Evolutionary conservation across 352 stramenopile species (phyloP), one percentile per base, ranked within the genome.

Genomic region (Phytophthora macrochlamydospora): DNA sequence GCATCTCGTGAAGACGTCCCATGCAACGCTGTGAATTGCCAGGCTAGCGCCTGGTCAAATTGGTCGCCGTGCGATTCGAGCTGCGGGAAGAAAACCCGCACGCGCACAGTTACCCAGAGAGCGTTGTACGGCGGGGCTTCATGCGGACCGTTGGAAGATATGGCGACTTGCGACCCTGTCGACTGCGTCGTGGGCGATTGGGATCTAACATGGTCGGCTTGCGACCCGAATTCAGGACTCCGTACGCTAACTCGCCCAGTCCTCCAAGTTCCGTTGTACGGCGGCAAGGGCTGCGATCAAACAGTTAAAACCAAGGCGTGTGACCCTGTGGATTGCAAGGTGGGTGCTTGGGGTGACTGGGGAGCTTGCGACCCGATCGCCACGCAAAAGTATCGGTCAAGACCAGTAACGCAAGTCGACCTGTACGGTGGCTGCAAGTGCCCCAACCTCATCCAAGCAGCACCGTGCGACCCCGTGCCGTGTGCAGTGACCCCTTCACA

Each of bases 391-490:
- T 71, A 73, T 0, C 73, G 77, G 5, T 69, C 61, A 0, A 74
- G 81, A 4, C 51, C 5, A 2, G 73, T 92, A 38, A 59, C 74
- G 7, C 78, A 78, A 40, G 2, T 54, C 1, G 79, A 85, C 56
- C 55, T 85, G 48, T 90, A 90, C 45, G 83, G 83, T 7, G 83
- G 83, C 11, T 66, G 62, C 7, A 62, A 63, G 46, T 92, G 83
- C 31, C 79, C 75, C 1, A 14, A 53, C 2, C 75, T 92, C n/a
- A 69, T 52, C 0, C 63, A 90, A 6, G 48, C 64, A 1, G 68
- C 57, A 0, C 49, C 45, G 9, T 92, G 83, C n/a, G 81, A 90
- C 46, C 67, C 78, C 0, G 59, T 88, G 7, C 37, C 73, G 1
- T 92, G 83, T 33, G 59, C 46, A 0, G 54, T 87, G 37, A 77